Base-by-base conservation (phyloP, 371 early-diverging fungal genomes). In the Rhizopus arrhizus region DNA sequence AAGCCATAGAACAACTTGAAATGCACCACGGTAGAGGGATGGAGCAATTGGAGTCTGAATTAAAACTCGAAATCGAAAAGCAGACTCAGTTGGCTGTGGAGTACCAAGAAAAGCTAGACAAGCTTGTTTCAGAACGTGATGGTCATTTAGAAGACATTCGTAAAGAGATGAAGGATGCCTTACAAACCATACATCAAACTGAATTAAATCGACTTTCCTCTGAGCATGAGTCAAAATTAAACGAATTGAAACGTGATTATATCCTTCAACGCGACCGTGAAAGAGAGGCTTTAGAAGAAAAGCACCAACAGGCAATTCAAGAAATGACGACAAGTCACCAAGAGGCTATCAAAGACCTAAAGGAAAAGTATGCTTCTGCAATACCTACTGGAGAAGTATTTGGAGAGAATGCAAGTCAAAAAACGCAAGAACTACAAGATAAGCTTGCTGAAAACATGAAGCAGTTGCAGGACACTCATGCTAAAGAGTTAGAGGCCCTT, bases 1-100 rank as follows among this genome's bases (percentile, higher is more conserved):
- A 75, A 41, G 74, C 79, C 8, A 69, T 78, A 61, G 75, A 75
- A 3, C 74, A 75, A 46, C 60, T 78, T 15, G 64, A 78, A 49
- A 58, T 45, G 1, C 74, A 75, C 53, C 79, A 78, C 48, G 43
- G 53, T 12, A 56, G 45, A 9, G 61, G 68, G 2, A 52, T 78
- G 47, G 64, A 68, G 38, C 65, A 71, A 50, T 51, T 78, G 0
- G 75, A 78, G 50, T 36, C 46, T 11, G 70, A 75, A 28, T 45
- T 73, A n/a, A 64, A 64, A 32, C 33, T 52, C 0, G 71, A 66
- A 16, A 61, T 68, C 8, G 59, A 62, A 1, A 60, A 67, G 31
- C 72, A 72, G 43, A 34, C 58, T 8, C 61, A 63, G 9, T 34
- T 73, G 32, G 65, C 58, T 7, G 50, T 61, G 22, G 56, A 72